Conservation (phyloP, 192 early-diverging fungal species). For the Coemansia reversa region DNA sequence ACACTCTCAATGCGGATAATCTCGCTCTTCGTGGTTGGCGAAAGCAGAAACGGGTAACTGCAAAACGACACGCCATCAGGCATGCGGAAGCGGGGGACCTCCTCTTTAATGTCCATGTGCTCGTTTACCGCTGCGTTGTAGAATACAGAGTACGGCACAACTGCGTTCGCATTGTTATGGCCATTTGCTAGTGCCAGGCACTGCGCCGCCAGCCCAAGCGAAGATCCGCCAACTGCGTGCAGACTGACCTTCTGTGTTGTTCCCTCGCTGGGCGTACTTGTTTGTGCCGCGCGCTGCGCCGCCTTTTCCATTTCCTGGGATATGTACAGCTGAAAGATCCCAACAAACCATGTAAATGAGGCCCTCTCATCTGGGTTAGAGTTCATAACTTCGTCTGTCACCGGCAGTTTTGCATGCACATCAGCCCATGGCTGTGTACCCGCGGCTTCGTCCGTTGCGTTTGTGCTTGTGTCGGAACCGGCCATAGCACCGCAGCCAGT, state of each 20-base stretch:
- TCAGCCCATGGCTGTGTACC: not conserved
- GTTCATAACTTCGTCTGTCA: not conserved
- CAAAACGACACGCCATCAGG: slow-evolving; percentile 70
- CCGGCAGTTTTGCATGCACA: not conserved
- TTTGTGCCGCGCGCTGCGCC: slow-evolving; percentile 10
- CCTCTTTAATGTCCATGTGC: slow-evolving; percentile 73
- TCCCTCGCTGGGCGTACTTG: slow-evolving; percentile 12
- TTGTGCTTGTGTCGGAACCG: not conserved
- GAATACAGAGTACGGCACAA: slow-evolving; percentile 63
- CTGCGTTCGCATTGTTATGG: slow-evolving; percentile 58
- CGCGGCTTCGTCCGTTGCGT: not conserved
- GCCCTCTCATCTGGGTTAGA: slow-evolving; percentile 4
- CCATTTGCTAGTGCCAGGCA: slow-evolving; percentile 54
- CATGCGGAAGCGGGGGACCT: slow-evolving; percentile 69
- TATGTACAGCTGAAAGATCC: slow-evolving; percentile 42
- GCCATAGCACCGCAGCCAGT: not conserved
- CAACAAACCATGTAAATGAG: slow-evolving; percentile 25
- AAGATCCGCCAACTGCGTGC: slow-evolving; percentile 21
- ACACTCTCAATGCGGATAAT: slow-evolving; percentile 72
- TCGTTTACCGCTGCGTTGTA: slow-evolving; percentile 72
- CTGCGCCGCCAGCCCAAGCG: slow-evolving; percentile 32
- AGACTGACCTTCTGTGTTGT: slow-evolving; percentile 34
- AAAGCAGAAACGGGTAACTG: slow-evolving; percentile 72
- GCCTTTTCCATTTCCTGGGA: slow-evolving; percentile 31
- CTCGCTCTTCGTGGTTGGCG: slow-evolving; percentile 70